Evolutionary conservation across 441 rosid genomes (phyloP).

Genomic region (Arabidopsis lyrata): DNA sequence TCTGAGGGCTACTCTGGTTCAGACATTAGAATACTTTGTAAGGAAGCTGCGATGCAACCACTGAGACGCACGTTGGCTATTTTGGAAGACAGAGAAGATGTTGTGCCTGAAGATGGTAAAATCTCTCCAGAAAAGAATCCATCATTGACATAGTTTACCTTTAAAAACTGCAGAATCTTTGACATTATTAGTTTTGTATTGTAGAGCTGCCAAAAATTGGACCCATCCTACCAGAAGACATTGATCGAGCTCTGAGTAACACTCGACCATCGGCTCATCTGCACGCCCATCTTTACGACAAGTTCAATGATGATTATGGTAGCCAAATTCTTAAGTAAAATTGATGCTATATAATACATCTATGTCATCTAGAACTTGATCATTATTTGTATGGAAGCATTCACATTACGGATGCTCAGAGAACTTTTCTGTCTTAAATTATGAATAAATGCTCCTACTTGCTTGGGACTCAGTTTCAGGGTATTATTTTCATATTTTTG

Average conservation of each 20-base stretch:
- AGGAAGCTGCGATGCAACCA: slow-evolving; percentile 99
- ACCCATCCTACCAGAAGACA: slow-evolving; percentile 66
- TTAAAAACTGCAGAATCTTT: slow-evolving; percentile 7
- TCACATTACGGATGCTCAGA: neutral
- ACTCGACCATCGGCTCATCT: slow-evolving; percentile 95
- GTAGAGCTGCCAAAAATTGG: slow-evolving; percentile 83
- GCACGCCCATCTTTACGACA: slow-evolving; percentile 76
- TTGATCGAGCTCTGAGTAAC: slow-evolving; percentile 72
- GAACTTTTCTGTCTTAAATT: neutral
- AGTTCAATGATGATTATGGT: slow-evolving; percentile 88
- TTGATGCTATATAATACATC: neutral
- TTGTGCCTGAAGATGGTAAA: slow-evolving; percentile 81
- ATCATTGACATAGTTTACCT: neutral
- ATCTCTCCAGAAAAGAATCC: slow-evolving; percentile 10
- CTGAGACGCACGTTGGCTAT: slow-evolving; percentile 70
- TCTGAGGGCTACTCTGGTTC: slow-evolving; percentile 92
- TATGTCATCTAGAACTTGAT: slow-evolving; percentile 21
- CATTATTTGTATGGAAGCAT: slow-evolving; percentile 21
- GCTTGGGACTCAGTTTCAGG: slow-evolving; percentile 8
- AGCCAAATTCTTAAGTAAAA: slow-evolving; percentile 75
- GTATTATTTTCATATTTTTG: neutral
- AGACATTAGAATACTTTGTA: slow-evolving; percentile 84
- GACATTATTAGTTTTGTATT: neutral
- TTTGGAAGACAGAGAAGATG: slow-evolving; percentile 66
- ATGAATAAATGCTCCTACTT: slow-evolving; percentile 8